Percentiles rank a stretch among this genome's conserved stretches.
Evolutionary conservation across 2,329 filamentous ascomycete genomes (phyloP).

Genomic region (Fusarium austroafricanum): DNA sequence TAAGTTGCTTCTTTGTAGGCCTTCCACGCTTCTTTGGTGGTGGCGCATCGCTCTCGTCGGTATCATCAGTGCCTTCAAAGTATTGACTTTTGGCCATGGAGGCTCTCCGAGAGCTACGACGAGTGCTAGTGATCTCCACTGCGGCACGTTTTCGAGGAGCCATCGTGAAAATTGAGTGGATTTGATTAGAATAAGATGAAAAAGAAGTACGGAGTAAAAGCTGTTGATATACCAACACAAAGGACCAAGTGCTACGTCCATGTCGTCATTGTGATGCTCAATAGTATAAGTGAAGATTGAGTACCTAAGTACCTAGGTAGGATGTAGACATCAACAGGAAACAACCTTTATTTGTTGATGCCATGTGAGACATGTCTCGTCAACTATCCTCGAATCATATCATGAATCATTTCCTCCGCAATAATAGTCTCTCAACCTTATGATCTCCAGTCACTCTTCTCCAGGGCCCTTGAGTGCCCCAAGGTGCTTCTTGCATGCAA

Average conservation of each 20-base stretch:
- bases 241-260: background rate
- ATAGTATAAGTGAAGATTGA: no score
- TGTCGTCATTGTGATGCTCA: conserved; percentile 40
- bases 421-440: background rate
- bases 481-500: conserved; percentile 14
- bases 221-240: background rate
- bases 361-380: conserved; percentile 6
- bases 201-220: no score
- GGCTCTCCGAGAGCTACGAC: conserved; percentile 62
- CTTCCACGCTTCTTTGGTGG: conserved; percentile 47
- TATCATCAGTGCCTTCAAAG: conserved; percentile 55
- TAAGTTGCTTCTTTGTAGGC: conserved; percentile 39
- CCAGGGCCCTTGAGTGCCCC: background rate
- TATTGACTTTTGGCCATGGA: conserved; percentile 63
- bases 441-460: background rate
- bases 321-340: background rate
- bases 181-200: background rate
- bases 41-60: conserved; percentile 41
- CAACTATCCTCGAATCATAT: background rate
- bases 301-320: no score
- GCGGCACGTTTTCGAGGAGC: conserved; percentile 55
- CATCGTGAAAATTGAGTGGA: conserved; percentile 45
- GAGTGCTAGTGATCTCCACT: conserved; percentile 48
- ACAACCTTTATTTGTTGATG: background rate
- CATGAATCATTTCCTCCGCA: background rate